Evolutionary conservation across 2,329 filamentous ascomycete genomes (phyloP), one percentile per base, ranked within the genome.

Genomic region (Ustulina deusta): DNA sequence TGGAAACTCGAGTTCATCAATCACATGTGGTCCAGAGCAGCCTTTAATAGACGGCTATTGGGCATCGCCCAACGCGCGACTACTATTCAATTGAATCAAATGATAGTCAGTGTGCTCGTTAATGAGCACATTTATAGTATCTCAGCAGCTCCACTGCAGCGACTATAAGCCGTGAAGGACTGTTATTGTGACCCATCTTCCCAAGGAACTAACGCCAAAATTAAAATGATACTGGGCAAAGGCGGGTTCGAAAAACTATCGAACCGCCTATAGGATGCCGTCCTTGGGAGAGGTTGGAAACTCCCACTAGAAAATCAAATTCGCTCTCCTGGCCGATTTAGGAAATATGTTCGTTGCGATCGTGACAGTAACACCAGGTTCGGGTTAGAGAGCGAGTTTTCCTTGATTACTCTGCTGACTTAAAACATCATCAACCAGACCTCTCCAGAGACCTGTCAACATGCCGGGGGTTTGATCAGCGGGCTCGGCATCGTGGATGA

Each of bases 381-480:
- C 2, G n/a, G 60, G 57, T 69, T 74, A 78, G 61, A 76, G 63
- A 67, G 76, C 74, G 63, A 75, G 65, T 44, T 75, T 75, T 38
- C 44, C 63, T 67, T 74, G 77, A 69, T 68, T 77, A 65, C 70
- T 72, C 34, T 69, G 70, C 42, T 74, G 73, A 60, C 74, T 71
- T 68, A 75, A 70, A 42, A 78, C 73, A 9, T 84, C 77, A 73
- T 88, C 85, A 25, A 89, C 85, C 63, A 90, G 78, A 13, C 87
- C 85, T 74, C 82, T 84, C 84, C 85, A 88, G 57, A 90, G 71
- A 74, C 87, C 84, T 58, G 76, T 81, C 32, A 90, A 76, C 81
- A 89, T 85, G 63, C 83, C 81, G 22, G 79, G 77, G 32, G 78
- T 72, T 60, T 80, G 75, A 27, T 76, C 72, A n/a, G 68, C 68